A percentile compares a stretch with the other conserved stretches of the same genome.
Evolutionary conservation across 129 eudicot species (phyloP).

Genomic region (Ambrosia artemisiifolia): DNA sequence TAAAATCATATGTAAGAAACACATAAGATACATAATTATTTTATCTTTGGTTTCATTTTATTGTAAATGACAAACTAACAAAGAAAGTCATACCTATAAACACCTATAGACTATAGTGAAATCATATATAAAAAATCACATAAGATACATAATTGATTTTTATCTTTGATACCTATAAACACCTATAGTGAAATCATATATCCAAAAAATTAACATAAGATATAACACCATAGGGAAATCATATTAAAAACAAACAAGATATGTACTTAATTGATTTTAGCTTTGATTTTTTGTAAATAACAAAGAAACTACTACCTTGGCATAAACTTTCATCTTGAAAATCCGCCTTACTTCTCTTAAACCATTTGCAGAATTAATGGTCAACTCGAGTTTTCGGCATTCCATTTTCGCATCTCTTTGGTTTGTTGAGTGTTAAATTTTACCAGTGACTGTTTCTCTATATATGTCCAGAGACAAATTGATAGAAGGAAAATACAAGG

Average conservation of each 20-base stretch:
- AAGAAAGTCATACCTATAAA: constrained; percentile 21
- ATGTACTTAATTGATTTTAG: no score
- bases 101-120: constrained; percentile 15
- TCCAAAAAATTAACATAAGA: no score
- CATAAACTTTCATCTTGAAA: constrained; percentile 54
- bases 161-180: no score
- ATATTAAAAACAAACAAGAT: no score
- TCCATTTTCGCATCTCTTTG: constrained; percentile 34
- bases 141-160: neutral
- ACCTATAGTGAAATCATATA: no score
- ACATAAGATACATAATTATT: no score
- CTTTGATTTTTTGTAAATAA: no score
- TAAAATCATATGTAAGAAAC: no score
- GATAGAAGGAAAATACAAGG: neutral
- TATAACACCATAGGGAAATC: no score
- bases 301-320: constrained; percentile 25
- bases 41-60: no score
- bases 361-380: constrained; percentile 42
- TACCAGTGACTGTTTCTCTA: neutral
- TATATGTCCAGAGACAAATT: neutral
- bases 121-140: neutral
- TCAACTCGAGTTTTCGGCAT: constrained; percentile 58
- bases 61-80: no score
- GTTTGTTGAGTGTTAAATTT: neutral
- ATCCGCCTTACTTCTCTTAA: constrained; percentile 43